Base-by-base conservation (phyloP, 2,329 filamentous ascomycete species). In the Nemania sp. region DNA sequence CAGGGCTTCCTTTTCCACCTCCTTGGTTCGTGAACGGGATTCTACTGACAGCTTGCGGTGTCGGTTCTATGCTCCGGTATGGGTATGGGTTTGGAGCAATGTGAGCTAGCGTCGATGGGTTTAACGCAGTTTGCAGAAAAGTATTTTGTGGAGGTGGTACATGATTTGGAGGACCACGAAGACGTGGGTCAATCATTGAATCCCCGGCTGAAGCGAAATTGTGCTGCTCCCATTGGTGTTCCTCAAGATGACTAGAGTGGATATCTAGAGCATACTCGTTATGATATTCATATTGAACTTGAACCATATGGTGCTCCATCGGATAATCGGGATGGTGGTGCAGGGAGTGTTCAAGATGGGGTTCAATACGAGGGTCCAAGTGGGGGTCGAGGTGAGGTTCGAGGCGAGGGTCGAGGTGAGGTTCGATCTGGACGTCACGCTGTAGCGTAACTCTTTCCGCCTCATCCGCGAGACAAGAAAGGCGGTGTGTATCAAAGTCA, bases 91-190 rank as follows among this genome's bases (percentile, higher is more conserved):
- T 62, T 12, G 68, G 68, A 9, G 68, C 65, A 43, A 70, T 68
- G 26, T 61, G 65, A 2, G 63, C 49, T 49, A 59, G 68, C 1
- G 67, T 36, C 15, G 66, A 57, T 6, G 65, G 70, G 40, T 74
- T 74, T 14, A 74, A 58, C 1, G 72, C 70, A 3, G 72, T 74
- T 43, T 72, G 67, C 6, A 74, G 52, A 57, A 74, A 74, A 4
- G 68, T 61, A 50, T 69, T 70, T 5, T 65, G 49, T 5, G 64
- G 57, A 5, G 57, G 54, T 6, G 57, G 55, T 3, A 54, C 50
- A 8, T 59, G 65, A 36, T 54, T 61, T 54, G 52, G 33, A 8
- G 48, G 54, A 12, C 61, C 60, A 37, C 64, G 59, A 26, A 68
- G 60, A 39, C 62, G 64, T 23, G 67, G 66, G 26, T 68, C 66